phyloP scores from a whole-genome alignment of 208 protist species.

The Crithidia expoeki region DNA sequence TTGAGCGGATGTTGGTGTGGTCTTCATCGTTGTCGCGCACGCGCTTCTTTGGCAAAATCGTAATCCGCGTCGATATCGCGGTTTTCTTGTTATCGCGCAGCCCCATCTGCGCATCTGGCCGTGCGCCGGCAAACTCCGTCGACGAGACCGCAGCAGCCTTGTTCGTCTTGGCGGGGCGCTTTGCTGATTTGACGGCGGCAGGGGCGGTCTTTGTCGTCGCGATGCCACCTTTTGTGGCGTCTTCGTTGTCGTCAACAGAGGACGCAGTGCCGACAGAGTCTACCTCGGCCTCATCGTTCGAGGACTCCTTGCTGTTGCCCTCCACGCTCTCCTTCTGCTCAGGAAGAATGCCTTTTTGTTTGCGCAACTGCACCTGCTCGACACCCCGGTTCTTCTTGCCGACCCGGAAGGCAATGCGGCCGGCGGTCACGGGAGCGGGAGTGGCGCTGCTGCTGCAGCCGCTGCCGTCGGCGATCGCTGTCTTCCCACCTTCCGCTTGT shows the following conservation, averaged over 20 bases:
- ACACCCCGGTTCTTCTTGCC: slow-evolving; percentile 32
- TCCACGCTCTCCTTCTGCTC: slow-evolving; percentile 9
- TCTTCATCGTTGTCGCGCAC: slow-evolving; percentile 8
- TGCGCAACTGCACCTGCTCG: slow-evolving; percentile 60
- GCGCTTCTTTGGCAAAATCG: slow-evolving; percentile 30
- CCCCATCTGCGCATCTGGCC: slow-evolving; percentile 6
- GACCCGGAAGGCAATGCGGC: slow-evolving; percentile 22
- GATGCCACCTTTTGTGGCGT: neutral
- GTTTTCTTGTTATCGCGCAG: slow-evolving; percentile 11
- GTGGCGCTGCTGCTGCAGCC: neutral
- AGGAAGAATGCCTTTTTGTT: slow-evolving; percentile 45
- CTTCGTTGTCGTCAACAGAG: slow-evolving; percentile 1
- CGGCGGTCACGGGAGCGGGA: slow-evolving; percentile 10
- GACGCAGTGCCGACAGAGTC: slow-evolving; percentile 13
- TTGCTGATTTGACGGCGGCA: neutral
- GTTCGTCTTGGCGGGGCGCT: slow-evolving; percentile 1
- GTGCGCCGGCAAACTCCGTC: slow-evolving; percentile 31
- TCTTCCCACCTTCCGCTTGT: neutral
- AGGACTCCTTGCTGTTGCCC: slow-evolving; percentile 15
- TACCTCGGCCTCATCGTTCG: slow-evolving; percentile 15
- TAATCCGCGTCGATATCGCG: slow-evolving; percentile 26
- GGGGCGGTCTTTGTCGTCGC: neutral
- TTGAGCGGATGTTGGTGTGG: neutral
- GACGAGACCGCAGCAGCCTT: neutral
- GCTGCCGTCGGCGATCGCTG: neutral